A percentile compares a stretch with the other conserved stretches of the same genome.
These are phyloP conservation scores for Phytophthora pini DNA, from an alignment of 352 stramenopile species.

Conservation along the genomic window DNA sequence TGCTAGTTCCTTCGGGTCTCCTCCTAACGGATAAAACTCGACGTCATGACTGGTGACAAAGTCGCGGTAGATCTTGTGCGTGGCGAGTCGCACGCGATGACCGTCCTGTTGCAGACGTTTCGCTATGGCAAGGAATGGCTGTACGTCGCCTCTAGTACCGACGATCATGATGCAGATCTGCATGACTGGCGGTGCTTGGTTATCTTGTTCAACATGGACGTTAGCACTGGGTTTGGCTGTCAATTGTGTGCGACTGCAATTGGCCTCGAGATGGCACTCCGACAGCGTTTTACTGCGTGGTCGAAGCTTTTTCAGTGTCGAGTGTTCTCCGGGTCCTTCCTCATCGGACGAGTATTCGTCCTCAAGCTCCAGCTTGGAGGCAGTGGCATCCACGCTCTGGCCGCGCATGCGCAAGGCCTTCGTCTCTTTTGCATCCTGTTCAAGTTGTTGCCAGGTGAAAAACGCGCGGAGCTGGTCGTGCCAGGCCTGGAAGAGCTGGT, in stretches of 20 bases:
- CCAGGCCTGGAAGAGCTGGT: constrained; percentile 40
- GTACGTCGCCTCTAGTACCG: constrained; percentile 81
- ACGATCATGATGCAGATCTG: constrained; percentile 90
- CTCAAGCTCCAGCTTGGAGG: constrained; percentile 6
- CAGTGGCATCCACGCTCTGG: constrained; percentile 16
- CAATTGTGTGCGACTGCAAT: constrained; percentile 19
- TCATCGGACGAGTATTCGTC: constrained; percentile 30
- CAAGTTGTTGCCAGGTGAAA: constrained; percentile 20
- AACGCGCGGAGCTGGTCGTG: constrained; percentile 29
- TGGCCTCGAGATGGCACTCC: constrained; percentile 25
- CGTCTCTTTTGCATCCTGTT: constrained; percentile 15
- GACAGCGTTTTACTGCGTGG: constrained; percentile 31
- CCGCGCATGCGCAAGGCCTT: constrained; percentile 1
- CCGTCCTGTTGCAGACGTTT: constrained; percentile 81
- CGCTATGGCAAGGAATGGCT: constrained; percentile 84
- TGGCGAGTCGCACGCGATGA: constrained; percentile 91
- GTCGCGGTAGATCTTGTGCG: constrained; percentile 86
- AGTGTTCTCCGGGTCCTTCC: constrained; percentile 21
- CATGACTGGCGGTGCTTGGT: constrained; percentile 44
- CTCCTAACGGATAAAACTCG: constrained; percentile 78
- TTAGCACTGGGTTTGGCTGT: constrained; percentile 9
- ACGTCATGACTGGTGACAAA: constrained; percentile 74
- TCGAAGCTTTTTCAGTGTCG: constrained; percentile 20
- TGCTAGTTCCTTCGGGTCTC: constrained; percentile 72
- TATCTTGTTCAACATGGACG: constrained; percentile 9